phyloP scores from a whole-genome alignment of 768 basidiomycete species.

The Mycena olivaceomarginata region DNA sequence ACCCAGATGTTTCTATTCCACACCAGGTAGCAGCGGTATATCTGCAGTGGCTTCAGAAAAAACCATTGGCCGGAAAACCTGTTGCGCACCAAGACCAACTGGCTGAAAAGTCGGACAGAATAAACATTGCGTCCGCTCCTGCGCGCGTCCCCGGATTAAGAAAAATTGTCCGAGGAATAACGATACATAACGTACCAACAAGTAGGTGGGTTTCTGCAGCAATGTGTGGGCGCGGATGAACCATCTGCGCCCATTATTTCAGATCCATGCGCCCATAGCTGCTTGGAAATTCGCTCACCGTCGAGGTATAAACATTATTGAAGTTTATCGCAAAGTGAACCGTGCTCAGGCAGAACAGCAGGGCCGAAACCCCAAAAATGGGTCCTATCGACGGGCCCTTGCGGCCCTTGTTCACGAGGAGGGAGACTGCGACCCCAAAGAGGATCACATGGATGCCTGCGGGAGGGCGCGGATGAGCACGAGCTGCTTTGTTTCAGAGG shows the following conservation, averaged over 20 bases:
- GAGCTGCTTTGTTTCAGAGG: not conserved
- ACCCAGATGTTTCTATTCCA: not conserved
- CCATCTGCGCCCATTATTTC: not conserved
- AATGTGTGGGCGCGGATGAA: not conserved
- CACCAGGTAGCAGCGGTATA: not conserved
- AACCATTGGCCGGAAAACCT: not conserved
- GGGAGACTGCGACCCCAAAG: not conserved
- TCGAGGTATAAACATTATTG: not conserved
- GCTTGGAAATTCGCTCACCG: not conserved
- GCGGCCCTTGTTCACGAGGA: not conserved
- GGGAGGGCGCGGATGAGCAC: not conserved
- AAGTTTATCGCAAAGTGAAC: not conserved
- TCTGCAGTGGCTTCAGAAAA: not conserved
- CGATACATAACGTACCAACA: not conserved
- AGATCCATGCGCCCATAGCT: not conserved
- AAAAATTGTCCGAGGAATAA: not conserved
- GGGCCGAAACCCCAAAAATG: not conserved
- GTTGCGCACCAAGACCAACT: not conserved
- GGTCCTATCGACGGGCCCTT: not conserved
- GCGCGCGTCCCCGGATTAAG: not conserved
- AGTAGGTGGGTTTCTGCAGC: not conserved
- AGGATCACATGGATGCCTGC: not conserved
- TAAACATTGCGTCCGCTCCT: not conserved
- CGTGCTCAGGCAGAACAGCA: not conserved
- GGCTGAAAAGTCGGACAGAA: not conserved